Conservation (phyloP, 1,284 basidiomycete genomes). For the Cutaneotrichosporon daszewskae region DNA sequence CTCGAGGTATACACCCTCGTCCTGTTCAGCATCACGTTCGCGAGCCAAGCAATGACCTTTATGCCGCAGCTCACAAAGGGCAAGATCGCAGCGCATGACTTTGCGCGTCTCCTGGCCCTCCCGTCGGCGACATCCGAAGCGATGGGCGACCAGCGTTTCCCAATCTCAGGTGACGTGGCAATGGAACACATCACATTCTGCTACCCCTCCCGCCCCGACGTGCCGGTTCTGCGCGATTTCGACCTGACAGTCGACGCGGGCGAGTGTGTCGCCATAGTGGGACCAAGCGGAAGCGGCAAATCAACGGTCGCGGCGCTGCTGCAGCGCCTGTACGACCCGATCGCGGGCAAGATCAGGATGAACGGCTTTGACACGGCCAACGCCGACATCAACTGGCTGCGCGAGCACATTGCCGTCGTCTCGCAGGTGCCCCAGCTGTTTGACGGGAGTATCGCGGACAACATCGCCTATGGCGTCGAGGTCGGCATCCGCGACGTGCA, state of each 20-base stretch:
- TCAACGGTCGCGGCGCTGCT: constrained; percentile 76
- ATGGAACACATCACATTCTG: constrained; percentile 70
- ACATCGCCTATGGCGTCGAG: constrained; percentile 72
- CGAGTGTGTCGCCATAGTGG: constrained; percentile 82
- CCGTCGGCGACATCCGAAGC: constrained; percentile 58
- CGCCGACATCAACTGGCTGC: constrained; percentile 65
- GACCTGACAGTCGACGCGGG: constrained; percentile 62
- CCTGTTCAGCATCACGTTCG: constrained; percentile 88
- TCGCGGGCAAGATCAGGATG: constrained; percentile 56
- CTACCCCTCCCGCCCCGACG: constrained; percentile 74
- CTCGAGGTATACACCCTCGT: constrained; percentile 84
- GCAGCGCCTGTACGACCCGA: constrained; percentile 79
- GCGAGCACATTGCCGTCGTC: constrained; percentile 78
- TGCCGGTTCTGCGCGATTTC: constrained; percentile 62
- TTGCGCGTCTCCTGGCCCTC: constrained; percentile 63
- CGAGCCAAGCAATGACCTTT: constrained; percentile 61
- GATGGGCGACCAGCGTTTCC: constrained; percentile 60
- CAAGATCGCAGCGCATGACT: constrained; percentile 70
- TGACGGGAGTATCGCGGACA: constrained; percentile 74
- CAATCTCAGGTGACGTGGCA: constrained; percentile 59
- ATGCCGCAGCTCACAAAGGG: constrained; percentile 75
- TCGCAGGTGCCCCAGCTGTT: constrained; percentile 80
- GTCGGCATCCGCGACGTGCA: constrained; percentile 58
- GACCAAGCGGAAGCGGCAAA: constrained; percentile 81
- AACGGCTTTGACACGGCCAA: constrained; percentile 51